Evolutionary conservation across 169 alveolate species (phyloP).

Genomic region (Eimeria zaria): DNA sequence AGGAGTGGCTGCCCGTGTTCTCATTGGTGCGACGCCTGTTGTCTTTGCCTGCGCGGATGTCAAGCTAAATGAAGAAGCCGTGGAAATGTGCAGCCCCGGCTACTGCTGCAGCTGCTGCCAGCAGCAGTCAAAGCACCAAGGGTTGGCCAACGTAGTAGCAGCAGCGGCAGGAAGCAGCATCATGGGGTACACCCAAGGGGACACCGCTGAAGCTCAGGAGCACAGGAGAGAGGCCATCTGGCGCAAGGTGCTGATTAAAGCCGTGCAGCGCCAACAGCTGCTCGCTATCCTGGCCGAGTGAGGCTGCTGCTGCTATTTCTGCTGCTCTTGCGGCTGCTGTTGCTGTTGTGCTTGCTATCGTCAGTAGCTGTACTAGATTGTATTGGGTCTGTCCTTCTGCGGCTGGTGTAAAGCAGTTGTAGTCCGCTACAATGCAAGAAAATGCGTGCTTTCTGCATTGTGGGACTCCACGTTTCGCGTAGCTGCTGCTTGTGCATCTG

Average conservation of each 20-base stretch:
- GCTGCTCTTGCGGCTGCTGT: slow-evolving; percentile 7
- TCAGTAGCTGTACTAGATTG: neutral
- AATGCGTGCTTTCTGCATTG: neutral
- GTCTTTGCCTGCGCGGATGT: slow-evolving; percentile 51
- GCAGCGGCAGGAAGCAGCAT: slow-evolving; percentile 8
- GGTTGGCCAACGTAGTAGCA: neutral
- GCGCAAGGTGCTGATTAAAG: neutral
- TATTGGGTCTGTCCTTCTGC: neutral
- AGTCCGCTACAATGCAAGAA: neutral
- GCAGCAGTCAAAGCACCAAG: neutral
- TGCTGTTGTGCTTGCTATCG: neutral
- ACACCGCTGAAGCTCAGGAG: slow-evolving; percentile 1
- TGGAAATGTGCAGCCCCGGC: slow-evolving; percentile 6
- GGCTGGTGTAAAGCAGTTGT: neutral
- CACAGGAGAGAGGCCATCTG: neutral
- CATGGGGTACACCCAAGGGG: neutral
- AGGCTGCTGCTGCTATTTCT: slow-evolving; percentile 1
- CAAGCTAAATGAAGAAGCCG: slow-evolving; percentile 23
- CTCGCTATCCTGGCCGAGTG: slow-evolving; percentile 37
- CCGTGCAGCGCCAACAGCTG: slow-evolving; percentile 62
- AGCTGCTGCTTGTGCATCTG: neutral
- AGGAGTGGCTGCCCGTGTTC: slow-evolving; percentile 51
- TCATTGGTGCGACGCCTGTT: slow-evolving; percentile 66
- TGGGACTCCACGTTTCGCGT: too few species aligned
- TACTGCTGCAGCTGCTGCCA: neutral